Percentiles rank a stretch among this genome's conserved stretches.
Conservation (phyloP, 1,284 basidiomycete species). For the Fistulinella cinereoalba region DNA sequence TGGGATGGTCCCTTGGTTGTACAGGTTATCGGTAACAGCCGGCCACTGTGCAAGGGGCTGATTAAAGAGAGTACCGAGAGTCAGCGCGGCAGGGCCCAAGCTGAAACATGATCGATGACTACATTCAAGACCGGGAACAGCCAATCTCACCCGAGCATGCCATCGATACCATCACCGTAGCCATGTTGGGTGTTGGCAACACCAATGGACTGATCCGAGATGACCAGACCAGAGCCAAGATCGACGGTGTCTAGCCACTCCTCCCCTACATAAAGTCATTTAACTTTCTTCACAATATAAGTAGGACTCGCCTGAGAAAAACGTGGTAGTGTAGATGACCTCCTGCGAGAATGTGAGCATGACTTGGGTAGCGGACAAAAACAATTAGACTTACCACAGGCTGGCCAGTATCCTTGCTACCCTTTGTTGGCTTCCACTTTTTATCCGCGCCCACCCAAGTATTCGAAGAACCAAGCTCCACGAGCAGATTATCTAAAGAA, state of each 20-base stretch:
- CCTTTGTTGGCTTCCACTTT: conserved; percentile 47
- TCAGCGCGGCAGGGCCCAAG: background rate
- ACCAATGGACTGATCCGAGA: conserved; percentile 32
- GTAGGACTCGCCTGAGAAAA: conserved; percentile 35
- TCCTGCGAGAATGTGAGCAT: too few species aligned
- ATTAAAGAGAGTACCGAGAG: background rate
- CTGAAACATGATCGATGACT: background rate
- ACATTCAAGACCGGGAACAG: background rate
- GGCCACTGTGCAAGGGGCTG: background rate
- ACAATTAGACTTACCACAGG: too few species aligned
- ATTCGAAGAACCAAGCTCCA: conserved; percentile 45
- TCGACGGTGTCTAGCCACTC: conserved; percentile 28
- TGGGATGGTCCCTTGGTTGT: background rate
- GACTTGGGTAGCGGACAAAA: conserved; percentile 10
- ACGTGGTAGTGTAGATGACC: background rate
- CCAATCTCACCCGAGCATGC: background rate
- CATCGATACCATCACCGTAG: conserved; percentile 8
- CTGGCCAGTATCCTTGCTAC: conserved; percentile 41
- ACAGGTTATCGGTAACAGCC: background rate
- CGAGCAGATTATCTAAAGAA: conserved; percentile 25
- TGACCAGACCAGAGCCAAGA: conserved; percentile 25
- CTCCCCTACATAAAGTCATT: conserved; percentile 16
- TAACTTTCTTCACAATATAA: background rate
- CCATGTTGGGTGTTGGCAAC: conserved; percentile 23
- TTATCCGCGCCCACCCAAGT: conserved; percentile 62